phyloP scores from a whole-genome alignment of 202 grass and related monocot genomes.

The Eragrostis tef region DNA sequence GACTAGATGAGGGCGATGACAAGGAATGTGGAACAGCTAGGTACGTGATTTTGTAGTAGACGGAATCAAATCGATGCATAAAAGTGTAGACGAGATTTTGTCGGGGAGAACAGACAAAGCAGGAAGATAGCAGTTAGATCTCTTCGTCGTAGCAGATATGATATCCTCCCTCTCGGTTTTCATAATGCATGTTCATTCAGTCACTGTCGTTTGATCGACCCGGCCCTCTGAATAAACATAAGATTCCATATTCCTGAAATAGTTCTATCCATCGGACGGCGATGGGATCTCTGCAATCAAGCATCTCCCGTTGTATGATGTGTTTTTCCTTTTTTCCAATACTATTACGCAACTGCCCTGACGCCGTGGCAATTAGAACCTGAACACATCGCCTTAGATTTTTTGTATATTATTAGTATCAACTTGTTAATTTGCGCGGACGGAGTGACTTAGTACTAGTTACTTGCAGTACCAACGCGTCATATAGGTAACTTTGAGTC shows the following conservation, averaged over 20 bases:
- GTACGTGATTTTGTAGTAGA: conserved; percentile 15
- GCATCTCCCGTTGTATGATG: neutral
- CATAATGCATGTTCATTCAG: conserved; percentile 14
- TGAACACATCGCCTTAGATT: neutral
- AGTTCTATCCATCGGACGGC: neutral
- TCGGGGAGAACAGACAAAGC: conserved; percentile 42
- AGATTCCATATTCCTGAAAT: conserved; percentile 49
- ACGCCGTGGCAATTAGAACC: too few species aligned
- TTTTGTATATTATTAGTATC: neutral
- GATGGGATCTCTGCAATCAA: conserved; percentile 29
- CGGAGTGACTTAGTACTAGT: too few species aligned
- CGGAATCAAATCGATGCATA: conserved; percentile 51
- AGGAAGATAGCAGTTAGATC: conserved; percentile 20
- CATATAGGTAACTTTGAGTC: neutral
- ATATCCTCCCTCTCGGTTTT: conserved; percentile 31
- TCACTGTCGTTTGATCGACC: conserved; percentile 27
- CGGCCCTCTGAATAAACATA: conserved; percentile 46
- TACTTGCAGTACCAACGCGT: neutral
- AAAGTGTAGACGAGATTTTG: conserved; percentile 52
- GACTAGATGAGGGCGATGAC: conserved; percentile 35
- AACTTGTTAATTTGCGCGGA: too few species aligned
- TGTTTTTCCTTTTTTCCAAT: neutral
- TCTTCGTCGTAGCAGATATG: conserved; percentile 5
- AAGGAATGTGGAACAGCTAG: conserved; percentile 12
- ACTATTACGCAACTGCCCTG: neutral